Evolutionary conservation across 78 protist genomes (phyloP).

Genomic region (Isochrysis galbana): DNA sequence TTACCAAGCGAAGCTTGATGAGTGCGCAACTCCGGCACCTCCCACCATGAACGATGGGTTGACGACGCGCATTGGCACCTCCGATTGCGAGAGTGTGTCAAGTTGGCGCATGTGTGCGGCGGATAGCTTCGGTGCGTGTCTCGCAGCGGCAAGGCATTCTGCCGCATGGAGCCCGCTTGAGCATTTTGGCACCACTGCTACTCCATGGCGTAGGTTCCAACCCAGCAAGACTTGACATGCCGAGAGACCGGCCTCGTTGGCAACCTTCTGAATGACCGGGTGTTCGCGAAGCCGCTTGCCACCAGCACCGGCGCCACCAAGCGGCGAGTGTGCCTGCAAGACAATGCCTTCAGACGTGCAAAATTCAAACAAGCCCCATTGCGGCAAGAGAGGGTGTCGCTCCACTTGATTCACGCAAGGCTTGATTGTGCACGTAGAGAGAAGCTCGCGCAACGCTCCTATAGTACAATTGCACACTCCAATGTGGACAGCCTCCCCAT

Average conservation of each 20-base stretch:
- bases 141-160: not conserved
- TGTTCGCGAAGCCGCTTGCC: not conserved
- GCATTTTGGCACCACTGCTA: not conserved
- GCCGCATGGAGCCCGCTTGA: not conserved
- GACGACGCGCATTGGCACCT: not conserved
- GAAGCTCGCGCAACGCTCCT: not conserved
- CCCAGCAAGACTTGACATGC: not conserved
- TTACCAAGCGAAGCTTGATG: too few relatives aligned
- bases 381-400: conserved; percentile 23
- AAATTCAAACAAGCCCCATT: not conserved
- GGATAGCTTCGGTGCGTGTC: not conserved
- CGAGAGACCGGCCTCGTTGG: not conserved
- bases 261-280: not conserved
- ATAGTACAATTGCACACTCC: conserved; percentile 7
- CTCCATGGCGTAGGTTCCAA: not conserved
- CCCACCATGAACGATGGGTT: conserved; percentile 1
- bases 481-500: not conserved
- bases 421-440: not conserved
- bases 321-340: not conserved
- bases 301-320: not conserved
- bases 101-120: not conserved
- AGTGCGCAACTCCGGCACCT: too few relatives aligned
- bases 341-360: not conserved
- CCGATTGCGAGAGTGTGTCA: not conserved
- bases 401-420: not conserved